A percentile compares a stretch with the other conserved stretches of the same genome.
These are phyloP conservation scores for Quercus suber DNA, from an alignment of 306 rosid species.

Conservation along the genomic window DNA sequence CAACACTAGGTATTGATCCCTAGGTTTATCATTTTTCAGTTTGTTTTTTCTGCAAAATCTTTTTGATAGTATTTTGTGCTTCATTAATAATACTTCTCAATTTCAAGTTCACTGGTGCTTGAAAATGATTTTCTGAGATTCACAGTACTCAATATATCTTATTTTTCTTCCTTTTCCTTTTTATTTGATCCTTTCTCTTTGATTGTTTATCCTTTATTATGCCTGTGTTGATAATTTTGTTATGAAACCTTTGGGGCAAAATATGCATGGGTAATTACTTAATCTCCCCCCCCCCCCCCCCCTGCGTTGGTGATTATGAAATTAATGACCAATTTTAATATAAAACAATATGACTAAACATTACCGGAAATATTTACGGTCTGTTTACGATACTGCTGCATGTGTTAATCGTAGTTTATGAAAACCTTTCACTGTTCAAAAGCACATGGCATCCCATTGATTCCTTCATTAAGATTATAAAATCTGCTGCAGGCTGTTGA, in stretches of 20 bases:
- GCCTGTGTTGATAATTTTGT: background rate
- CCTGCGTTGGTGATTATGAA: background rate
- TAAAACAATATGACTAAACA: background rate
- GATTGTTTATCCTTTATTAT: background rate
- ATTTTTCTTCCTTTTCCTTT: background rate
- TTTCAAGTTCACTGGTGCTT: background rate
- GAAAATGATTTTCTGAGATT: background rate
- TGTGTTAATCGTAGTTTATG: background rate
- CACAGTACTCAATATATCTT: background rate
- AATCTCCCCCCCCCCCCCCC: too few relatives aligned
- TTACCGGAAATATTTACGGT: background rate
- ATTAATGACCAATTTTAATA: background rate
- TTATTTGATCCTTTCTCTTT: background rate
- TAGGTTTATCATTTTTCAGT: too few relatives aligned
- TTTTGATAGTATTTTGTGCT: too few relatives aligned
- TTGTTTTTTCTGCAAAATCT: too few relatives aligned
- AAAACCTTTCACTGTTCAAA: background rate
- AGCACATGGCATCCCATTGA: constrained; percentile 7
- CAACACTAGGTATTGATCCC: too few relatives aligned
- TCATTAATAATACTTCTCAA: background rate
- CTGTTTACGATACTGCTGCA: background rate
- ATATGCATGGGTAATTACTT: background rate
- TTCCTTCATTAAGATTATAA: constrained; percentile 13
- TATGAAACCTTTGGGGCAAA: background rate
- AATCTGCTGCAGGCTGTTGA: constrained; percentile 75